Evolutionary conservation across 2,329 filamentous ascomycete genomes (phyloP).

Genomic region (Sphaerulina populicola): DNA sequence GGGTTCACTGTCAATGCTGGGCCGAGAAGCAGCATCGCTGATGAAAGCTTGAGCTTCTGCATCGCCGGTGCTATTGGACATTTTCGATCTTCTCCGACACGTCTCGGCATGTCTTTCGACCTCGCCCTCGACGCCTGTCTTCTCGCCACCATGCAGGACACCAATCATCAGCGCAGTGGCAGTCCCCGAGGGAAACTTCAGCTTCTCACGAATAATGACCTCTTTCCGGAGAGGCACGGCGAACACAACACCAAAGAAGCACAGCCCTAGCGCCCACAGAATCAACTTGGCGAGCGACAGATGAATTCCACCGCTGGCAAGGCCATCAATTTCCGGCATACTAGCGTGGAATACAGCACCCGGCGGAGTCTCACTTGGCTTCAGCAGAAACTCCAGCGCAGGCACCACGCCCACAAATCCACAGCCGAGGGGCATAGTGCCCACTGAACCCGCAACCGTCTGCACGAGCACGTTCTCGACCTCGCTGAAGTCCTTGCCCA

Average conservation of each 20-base stretch:
- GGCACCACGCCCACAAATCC: slow-evolving; percentile 94
- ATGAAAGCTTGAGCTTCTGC: slow-evolving; percentile 35
- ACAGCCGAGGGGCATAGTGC: slow-evolving; percentile 91
- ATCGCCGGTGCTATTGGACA: slow-evolving; percentile 14
- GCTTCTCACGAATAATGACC: slow-evolving; percentile 83
- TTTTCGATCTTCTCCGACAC: slow-evolving; percentile 12
- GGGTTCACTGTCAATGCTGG: slow-evolving; percentile 23
- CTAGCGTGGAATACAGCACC: slow-evolving; percentile 16
- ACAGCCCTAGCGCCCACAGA: slow-evolving; percentile 84
- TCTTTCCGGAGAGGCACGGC: slow-evolving; percentile 83
- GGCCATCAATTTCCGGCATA: not conserved
- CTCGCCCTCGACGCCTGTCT: slow-evolving; percentile 31
- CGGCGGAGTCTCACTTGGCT: slow-evolving; percentile 53
- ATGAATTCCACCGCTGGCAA: slow-evolving; percentile 22
- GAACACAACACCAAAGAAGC: slow-evolving; percentile 95
- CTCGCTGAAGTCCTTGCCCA: slow-evolving; percentile 64
- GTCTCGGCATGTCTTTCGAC: slow-evolving; percentile 32
- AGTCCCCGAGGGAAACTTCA: slow-evolving; percentile 92
- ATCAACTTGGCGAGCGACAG: slow-evolving; percentile 63
- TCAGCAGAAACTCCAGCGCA: slow-evolving; percentile 78
- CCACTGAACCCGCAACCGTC: slow-evolving; percentile 88
- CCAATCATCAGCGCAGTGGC: slow-evolving; percentile 90
- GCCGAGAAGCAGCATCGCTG: slow-evolving; percentile 14
- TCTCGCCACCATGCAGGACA: slow-evolving; percentile 64
- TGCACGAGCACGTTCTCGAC: slow-evolving; percentile 96